Evolutionary conservation across 1,284 basidiomycete genomes (phyloP), one percentile per base, ranked within the genome.

Genomic region (Melanopsichium pennsylvanicum): DNA sequence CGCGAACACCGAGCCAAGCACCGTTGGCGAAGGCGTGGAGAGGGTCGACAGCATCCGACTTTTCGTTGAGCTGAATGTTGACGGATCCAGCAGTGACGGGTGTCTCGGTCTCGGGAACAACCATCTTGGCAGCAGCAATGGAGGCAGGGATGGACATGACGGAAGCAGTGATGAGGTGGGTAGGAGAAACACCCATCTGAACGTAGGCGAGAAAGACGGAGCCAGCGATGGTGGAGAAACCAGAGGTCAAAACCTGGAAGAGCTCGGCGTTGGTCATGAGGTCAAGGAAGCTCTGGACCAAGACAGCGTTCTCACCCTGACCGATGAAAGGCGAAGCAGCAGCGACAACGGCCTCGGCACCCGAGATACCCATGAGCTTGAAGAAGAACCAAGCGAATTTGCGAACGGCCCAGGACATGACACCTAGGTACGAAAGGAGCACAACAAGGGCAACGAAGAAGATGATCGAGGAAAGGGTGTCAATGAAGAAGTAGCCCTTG

Each of bases 71-170:
- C 80, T 92, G 89, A 50, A 94, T 86, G 51, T 89, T 86, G 62
- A 93, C 86, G 26, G 84, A 86, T 16, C 92, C 92, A 45, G 90
- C 88, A 27, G 93, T 94, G 50, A 93, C 85, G 38, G 92, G 90
- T 74, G 90, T 89, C 40, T 93, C 90, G 36, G 85, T 82, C 83
- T 95, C 92, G 2, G 92, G 92, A 18, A 88, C 76, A 40, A 91
- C 88, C 74, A 93, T 84, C 83, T 95, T 95, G 80, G 88, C 89
- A 70, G 94, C 92, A 3, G 92, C 87, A 78, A 95, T 92, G 11
- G 92, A 92, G 1, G 93, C 92, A 10, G 92, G 92, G 74, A 95
- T 95, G 78, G 89, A 90, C 92, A 95, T 95, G 70, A 95, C 89
- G 10, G 90, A 92, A 5, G 92, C 90, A 5, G 92, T 93, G 75